A percentile compares a stretch with the other conserved stretches of the same genome.
phyloP scores from a whole-genome alignment of 208 protist genomes.

The Trypanosoma mega region DNA sequence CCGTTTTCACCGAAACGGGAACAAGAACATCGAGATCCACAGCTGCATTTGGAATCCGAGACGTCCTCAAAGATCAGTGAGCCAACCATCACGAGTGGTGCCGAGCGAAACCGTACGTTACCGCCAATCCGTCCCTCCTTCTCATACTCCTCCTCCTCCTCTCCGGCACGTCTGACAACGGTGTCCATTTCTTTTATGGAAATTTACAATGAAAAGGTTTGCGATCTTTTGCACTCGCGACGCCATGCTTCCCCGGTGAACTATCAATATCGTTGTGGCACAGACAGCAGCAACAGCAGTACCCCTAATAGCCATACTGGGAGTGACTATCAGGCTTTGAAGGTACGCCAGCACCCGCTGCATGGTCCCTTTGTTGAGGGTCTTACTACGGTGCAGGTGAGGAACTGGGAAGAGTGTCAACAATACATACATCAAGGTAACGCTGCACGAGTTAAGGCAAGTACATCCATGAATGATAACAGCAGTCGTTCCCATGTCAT shows the following conservation, averaged over 20 bases:
- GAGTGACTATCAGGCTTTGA: slow-evolving; percentile 55
- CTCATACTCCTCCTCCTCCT: neutral
- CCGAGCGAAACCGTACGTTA: neutral
- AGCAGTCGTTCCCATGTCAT: slow-evolving; percentile 95
- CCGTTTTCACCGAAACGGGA: too few species aligned
- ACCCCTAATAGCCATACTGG: too few species aligned
- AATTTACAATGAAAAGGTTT: slow-evolving; percentile 87
- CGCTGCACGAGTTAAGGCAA: slow-evolving; percentile 51
- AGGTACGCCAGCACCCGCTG: slow-evolving; percentile 65
- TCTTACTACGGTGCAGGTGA: slow-evolving; percentile 70
- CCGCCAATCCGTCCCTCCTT: neutral
- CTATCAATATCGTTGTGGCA: slow-evolving; percentile 63
- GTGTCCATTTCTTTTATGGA: slow-evolving; percentile 84
- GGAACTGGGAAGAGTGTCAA: slow-evolving; percentile 65
- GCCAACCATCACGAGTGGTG: too few species aligned
- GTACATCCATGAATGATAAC: slow-evolving; percentile 90
- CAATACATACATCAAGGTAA: slow-evolving; percentile 67
- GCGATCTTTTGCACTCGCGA: slow-evolving; percentile 67
- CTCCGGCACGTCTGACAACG: slow-evolving; percentile 7
- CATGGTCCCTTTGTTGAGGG: slow-evolving; percentile 78
- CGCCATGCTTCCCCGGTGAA: slow-evolving; percentile 50
- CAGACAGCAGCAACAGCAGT: too few species aligned
- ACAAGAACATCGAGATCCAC: too few species aligned
- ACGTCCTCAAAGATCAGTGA: too few species aligned
- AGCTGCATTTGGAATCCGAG: too few species aligned